Evolutionary conservation across 352 stramenopile species (phyloP), one percentile per base, ranked within the genome.

Genomic region (Discostella stelligera): DNA sequence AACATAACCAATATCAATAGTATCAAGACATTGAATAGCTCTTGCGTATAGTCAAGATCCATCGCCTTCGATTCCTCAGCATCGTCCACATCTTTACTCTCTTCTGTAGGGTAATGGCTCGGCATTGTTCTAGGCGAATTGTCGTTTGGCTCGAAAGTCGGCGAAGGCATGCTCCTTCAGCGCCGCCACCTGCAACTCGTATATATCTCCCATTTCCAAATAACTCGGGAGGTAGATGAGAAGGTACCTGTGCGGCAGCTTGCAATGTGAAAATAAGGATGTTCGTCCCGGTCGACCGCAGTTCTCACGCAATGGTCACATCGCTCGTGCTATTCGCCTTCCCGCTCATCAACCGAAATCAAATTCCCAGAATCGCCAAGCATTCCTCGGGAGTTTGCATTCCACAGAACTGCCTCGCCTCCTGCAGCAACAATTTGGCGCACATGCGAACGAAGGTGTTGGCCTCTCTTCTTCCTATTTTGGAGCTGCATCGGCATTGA

Each of bases 401-500:
- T 25, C 83, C 79, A 23, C 62, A 44, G 60, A 85, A 98, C 64
- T 96, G 95, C 25, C 77, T 97, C 32, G 94, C 95, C 84, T 99
- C 97, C 30, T 96, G 95, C 66, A 99, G 84, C 67, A 99, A 95
- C 39, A 99, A 89, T 81, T 99, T 96, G 18, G 98, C 94, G 86
- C 97, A 95, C 27, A 96, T 96, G 32, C 95, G 94, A 21, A 99
- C 85, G 83, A 98, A 99, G 13, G 97, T 99, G 79, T 99, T 98
- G 16, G 94, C 90, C 70, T 97, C 92, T n/a, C n/a, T n/a, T n/a
- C n/a, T n/a, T n/a, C n/a, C n/a, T n/a, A n/a, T n/a, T n/a, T n/a
- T n/a, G n/a, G n/a, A n/a, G n/a, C n/a, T n/a, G n/a, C n/a, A n/a
- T n/a, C n/a, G n/a, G n/a, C n/a, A n/a, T n/a, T n/a, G n/a, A 41